Evolutionary conservation across 495 filamentous ascomycete genomes (phyloP).

Genomic region (Aspergillus funiculosus): DNA sequence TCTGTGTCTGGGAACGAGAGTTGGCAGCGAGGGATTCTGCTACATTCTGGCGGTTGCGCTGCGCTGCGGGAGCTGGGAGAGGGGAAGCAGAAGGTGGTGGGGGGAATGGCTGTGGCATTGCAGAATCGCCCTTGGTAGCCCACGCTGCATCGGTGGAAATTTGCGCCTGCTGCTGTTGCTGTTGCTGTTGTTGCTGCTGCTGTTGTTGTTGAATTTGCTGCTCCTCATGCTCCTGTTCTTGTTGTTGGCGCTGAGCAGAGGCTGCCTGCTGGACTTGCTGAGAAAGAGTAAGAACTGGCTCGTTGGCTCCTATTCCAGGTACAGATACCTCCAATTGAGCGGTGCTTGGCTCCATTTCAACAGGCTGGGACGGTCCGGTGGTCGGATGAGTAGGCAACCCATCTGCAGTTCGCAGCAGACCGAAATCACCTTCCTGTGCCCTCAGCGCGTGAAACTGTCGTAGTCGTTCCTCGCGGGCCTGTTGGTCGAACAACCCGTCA

Average conservation of each 20-base stretch:
- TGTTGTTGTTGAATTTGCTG: too few relatives aligned
- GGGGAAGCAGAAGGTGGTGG: slow-evolving; percentile 68
- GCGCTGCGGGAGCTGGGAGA: slow-evolving; percentile 78
- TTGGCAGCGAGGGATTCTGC: slow-evolving; percentile 72
- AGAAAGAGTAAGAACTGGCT: slow-evolving; percentile 60
- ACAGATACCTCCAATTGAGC: slow-evolving; percentile 16
- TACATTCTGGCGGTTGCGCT: slow-evolving; percentile 74
- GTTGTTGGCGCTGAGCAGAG: slow-evolving; percentile 57
- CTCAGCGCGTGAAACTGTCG: slow-evolving; percentile 59
- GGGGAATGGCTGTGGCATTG: slow-evolving; percentile 73
- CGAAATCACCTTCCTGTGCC: slow-evolving; percentile 46
- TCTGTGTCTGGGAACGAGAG: slow-evolving; percentile 68
- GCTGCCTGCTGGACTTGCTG: slow-evolving; percentile 83
- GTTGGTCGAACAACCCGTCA: slow-evolving; percentile 45
- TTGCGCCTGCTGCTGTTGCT: slow-evolving; percentile 30
- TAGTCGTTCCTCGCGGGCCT: slow-evolving; percentile 52
- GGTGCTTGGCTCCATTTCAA: slow-evolving; percentile 19
- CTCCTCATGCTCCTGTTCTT: slow-evolving; percentile 38
- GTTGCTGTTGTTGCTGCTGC: slow-evolving; percentile 17
- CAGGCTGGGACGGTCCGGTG: slow-evolving; percentile 11
- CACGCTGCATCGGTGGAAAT: slow-evolving; percentile 52
- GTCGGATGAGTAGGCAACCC: slow-evolving; percentile 41
- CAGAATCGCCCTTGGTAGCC: slow-evolving; percentile 50
- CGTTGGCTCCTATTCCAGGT: slow-evolving; percentile 21
- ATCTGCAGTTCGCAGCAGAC: slow-evolving; percentile 37